phyloP scores from a whole-genome alignment of 352 stramenopile species.

The Globisporangium emineosum region DNA sequence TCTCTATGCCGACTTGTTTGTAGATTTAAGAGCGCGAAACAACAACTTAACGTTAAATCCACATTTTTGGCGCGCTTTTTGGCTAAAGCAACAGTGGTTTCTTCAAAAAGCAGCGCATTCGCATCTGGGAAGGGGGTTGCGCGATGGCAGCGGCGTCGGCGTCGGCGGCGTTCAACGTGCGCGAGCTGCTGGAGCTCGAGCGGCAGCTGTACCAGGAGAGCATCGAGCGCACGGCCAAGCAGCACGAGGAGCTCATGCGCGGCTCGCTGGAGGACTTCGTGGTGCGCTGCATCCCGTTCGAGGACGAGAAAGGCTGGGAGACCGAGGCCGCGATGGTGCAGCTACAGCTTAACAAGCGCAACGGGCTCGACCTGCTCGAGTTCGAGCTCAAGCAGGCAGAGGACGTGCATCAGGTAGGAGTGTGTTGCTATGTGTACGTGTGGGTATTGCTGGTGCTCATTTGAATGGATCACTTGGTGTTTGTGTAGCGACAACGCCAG shows the following conservation, averaged over 20 bases:
- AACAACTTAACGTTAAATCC: neutral
- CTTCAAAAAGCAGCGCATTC: too few species aligned
- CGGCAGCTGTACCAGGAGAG: conserved; percentile 81
- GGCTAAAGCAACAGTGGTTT: neutral
- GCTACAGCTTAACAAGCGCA: conserved; percentile 46
- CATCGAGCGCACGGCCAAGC: conserved; percentile 57
- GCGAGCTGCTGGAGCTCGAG: conserved; percentile 77
- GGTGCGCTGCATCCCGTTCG: conserved; percentile 54
- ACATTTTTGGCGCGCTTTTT: neutral
- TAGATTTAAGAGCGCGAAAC: neutral
- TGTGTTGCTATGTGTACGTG: neutral
- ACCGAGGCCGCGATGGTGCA: conserved; percentile 48
- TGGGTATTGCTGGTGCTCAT: neutral
- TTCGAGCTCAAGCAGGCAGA: conserved; percentile 77
- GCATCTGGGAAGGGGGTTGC: neutral
- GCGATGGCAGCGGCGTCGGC: conserved; percentile 1
- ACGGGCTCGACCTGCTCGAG: conserved; percentile 56
- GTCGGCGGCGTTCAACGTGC: conserved; percentile 44
- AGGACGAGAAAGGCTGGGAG: conserved; percentile 43
- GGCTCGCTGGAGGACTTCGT: conserved; percentile 65
- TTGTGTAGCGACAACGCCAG: conserved; percentile 18
- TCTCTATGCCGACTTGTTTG: neutral
- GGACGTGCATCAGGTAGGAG: conserved; percentile 40
- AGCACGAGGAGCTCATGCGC: conserved; percentile 41
- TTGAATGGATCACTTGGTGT: neutral